Evolutionary conservation across 108 stramenopile species (phyloP), one percentile per base, ranked within the genome.

Genomic region (Skeletonema tropicum): DNA sequence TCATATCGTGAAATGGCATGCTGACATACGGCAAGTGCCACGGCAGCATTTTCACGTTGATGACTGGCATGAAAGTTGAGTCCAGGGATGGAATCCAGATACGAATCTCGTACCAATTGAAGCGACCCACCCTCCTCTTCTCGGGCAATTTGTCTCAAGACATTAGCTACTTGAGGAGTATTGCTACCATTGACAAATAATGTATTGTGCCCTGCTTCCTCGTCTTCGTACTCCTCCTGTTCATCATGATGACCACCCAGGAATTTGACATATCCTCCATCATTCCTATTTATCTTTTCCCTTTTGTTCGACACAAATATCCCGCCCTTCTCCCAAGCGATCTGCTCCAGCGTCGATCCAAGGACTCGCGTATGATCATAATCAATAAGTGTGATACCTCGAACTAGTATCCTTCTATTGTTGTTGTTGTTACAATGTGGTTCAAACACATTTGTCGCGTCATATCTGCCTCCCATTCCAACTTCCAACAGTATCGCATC

Each of bases 311-410:
- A 31, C 32, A 87, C 72, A 75, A 94, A 90, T 46, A 98, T 96
- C 15, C 97, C 97, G 5, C 91, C 96, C 76, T 98, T 98, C 72
- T 98, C 96, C 96, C 95, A 94, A 3, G 98, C 98, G 68, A 98
- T 98, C 39, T 85, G 69, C 67, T 87, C 86, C 64, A 98, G 72
- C 6, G 93, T 93, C 30, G 82, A 74, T 2, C 98, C 98, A 31
- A 98, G 83, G 21, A 97, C 76, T 15, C 96, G 85, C 8, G 85
- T 89, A 84, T 98, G 97, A 84, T 96, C 95, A 49, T 87, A 83
- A 76, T 96, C 94, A 4, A 96, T 79, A 21, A 88, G 38, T 6
- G 94, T 92, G 11, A 93, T 83, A n/a, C 89, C 90, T 73, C 78
- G 69, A 31, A 79, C 71, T 36, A 73, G 63, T 57, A 64, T 58